Conservation (phyloP, 148 eudicot genomes). For the Gaultheria prostrata region DNA sequence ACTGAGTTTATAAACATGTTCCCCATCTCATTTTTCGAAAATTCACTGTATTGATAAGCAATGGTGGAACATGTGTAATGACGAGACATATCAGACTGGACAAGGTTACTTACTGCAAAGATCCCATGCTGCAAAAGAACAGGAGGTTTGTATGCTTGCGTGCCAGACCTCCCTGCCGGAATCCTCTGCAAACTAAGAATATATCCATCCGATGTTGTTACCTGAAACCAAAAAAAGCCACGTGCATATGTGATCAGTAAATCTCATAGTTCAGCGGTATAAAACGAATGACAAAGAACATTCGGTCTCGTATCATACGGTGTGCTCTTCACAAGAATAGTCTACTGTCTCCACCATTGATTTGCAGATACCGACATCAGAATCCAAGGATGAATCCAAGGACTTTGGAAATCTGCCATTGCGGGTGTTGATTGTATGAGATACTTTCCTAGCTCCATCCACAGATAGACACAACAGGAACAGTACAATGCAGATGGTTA, state of each 20-base stretch:
- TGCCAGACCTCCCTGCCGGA: constrained; percentile 30
- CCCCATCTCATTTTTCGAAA: neutral
- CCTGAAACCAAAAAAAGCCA: constrained; percentile 21
- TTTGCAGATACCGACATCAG: constrained; percentile 28
- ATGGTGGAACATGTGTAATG: neutral
- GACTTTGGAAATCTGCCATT: neutral
- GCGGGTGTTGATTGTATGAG: neutral
- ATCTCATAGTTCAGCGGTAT: neutral
- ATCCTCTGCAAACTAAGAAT: constrained; percentile 48
- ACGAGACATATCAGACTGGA: neutral
- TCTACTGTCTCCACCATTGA: constrained; percentile 34
- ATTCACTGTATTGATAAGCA: neutral
- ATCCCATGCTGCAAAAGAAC: constrained; percentile 57
- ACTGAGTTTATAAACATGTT: neutral
- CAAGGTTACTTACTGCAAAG: constrained; percentile 26
- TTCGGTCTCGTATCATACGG: constrained; percentile 11
- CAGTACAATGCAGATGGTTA: constrained; percentile 15
- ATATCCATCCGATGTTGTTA: constrained; percentile 46
- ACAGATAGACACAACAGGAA: constrained; percentile 28
- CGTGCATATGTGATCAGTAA: neutral
- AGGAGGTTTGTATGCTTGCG: constrained; percentile 24
- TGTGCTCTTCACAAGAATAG: constrained; percentile 45
- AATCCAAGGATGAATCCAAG: neutral
- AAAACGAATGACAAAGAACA: neutral
- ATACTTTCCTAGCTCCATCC: constrained; percentile 33